Evolutionary conservation across 1,139 yeast species (phyloP).

Genomic region (Geotrichum candidum): DNA sequence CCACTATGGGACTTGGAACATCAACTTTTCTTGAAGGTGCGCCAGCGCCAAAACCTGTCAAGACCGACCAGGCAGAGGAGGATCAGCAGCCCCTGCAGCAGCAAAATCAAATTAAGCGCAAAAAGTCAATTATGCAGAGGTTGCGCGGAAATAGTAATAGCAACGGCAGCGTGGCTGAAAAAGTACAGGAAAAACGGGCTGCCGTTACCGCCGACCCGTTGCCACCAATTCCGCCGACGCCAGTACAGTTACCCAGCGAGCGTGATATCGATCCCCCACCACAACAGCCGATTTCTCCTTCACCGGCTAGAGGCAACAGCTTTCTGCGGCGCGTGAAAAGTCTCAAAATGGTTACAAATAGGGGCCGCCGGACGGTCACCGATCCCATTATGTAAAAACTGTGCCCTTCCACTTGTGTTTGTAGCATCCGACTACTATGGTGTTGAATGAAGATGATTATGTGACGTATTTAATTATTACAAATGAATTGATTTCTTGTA

Average conservation of each 20-base stretch:
- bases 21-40: conserved; percentile 93
- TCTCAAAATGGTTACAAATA: conserved; percentile 33
- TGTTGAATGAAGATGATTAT: not conserved
- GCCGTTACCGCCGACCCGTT: not conserved
- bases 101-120: conserved; percentile 33
- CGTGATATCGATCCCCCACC: not conserved
- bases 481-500: not conserved
- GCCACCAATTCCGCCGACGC: conserved; percentile 3
- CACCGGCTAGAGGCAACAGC: conserved; percentile 31
- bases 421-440: not conserved
- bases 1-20: conserved; percentile 84
- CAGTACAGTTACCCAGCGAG: not conserved
- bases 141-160: conserved; percentile 36
- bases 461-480: not conserved
- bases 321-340: conserved; percentile 81
- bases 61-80: conserved; percentile 38
- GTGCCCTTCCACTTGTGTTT: not conserved
- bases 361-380: not conserved
- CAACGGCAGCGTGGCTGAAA: conserved; percentile 15
- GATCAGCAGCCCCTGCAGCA: conserved; percentile 25
- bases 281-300: conserved; percentile 5
- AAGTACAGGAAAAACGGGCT: conserved; percentile 1
- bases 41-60: conserved; percentile 66
- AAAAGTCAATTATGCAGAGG: conserved; percentile 70
- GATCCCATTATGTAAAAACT: not conserved